phyloP scores from a whole-genome alignment of 768 basidiomycete species.

The Sistotremastrum niveocremeum region DNA sequence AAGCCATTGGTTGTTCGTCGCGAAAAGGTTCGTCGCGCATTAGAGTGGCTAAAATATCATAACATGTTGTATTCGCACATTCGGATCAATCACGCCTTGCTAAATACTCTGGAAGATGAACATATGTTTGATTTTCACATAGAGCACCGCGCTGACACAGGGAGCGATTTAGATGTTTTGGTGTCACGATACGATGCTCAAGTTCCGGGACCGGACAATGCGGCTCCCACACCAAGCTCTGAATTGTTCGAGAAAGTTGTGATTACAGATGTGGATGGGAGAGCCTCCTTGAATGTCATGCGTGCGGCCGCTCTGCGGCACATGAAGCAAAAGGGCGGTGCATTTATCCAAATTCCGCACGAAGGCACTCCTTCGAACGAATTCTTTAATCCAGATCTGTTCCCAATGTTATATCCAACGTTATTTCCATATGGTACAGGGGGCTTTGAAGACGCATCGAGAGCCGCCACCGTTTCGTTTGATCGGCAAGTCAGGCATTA shows the following conservation, averaged over 20 bases:
- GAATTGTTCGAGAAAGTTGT: conserved; percentile 14
- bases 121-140: conserved; percentile 17
- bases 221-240: conserved; percentile 7
- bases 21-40: conserved; percentile 19
- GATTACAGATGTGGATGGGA: conserved; percentile 19
- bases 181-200: conserved; percentile 10
- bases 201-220: background rate
- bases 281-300: conserved; percentile 14
- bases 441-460: conserved; percentile 23
- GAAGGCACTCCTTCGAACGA: conserved; percentile 20
- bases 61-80: conserved; percentile 23
- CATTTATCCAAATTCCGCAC: conserved; percentile 19
- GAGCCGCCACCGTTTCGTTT: conserved; percentile 13
- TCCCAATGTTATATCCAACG: conserved; percentile 29
- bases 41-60: conserved; percentile 24
- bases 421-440: conserved; percentile 31
- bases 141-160: conserved; percentile 11
- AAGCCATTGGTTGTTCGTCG: conserved; percentile 20
- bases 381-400: conserved; percentile 23
- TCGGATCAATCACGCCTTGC: conserved; percentile 10
- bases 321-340: conserved; percentile 15
- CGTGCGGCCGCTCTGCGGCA: conserved; percentile 22
- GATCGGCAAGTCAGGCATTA: conserved; percentile 22
- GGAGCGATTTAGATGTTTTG: conserved; percentile 5
- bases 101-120: conserved; percentile 11